Conservation (phyloP, 495 filamentous ascomycete species). For the Choiromyces venosus region DNA sequence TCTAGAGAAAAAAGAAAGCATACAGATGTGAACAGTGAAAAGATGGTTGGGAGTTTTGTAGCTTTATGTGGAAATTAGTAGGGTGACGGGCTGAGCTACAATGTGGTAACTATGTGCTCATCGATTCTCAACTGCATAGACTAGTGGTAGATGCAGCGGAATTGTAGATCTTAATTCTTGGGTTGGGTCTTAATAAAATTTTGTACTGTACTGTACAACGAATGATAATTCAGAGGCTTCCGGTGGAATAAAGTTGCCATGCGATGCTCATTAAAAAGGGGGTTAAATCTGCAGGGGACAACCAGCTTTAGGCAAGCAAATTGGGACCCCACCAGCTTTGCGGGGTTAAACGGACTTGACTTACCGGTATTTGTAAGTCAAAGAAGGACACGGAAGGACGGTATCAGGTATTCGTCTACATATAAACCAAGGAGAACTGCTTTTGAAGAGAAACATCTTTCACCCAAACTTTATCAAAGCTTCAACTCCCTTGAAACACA, state of each 20-base stretch:
- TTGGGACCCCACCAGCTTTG: not conserved
- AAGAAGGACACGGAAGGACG: not conserved
- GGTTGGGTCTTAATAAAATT: not conserved
- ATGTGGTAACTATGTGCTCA: not conserved
- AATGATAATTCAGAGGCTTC: not conserved
- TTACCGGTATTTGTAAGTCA: not conserved
- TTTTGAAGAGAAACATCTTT: not conserved
- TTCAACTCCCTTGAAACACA: not conserved
- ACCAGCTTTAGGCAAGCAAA: not conserved
- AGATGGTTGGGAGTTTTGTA: not conserved
- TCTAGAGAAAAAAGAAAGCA: not conserved
- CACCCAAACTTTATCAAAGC: not conserved
- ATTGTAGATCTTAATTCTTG: not conserved
- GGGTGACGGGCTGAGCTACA: not conserved
- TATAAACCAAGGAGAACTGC: not conserved
- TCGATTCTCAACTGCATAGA: not conserved
- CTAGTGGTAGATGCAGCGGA: not conserved
- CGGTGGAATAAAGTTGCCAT: not conserved
- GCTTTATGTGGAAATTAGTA: not conserved
- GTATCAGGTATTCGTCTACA: not conserved
- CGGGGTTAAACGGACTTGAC: not conserved
- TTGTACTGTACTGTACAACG: not conserved
- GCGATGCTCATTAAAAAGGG: not conserved
- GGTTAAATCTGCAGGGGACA: not conserved
- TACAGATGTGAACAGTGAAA: not conserved